A percentile compares a stretch with the other conserved stretches of the same genome.
Conservation (phyloP, 176 grass and related monocot genomes). For the Canna indica region DNA sequence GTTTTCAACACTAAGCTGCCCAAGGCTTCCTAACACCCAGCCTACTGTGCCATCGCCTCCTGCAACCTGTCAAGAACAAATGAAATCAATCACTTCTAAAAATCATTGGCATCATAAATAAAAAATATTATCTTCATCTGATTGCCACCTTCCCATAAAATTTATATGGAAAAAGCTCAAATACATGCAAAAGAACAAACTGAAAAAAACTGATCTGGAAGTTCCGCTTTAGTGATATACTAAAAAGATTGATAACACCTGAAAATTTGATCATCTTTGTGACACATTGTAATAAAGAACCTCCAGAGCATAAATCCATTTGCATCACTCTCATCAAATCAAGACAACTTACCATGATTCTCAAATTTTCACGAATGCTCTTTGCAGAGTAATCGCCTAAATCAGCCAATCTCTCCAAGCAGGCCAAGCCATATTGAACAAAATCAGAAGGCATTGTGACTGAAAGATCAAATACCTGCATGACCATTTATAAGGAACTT, state of each 20-base stretch:
- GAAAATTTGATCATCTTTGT: background rate
- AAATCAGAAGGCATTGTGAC: slow-evolving; percentile 16
- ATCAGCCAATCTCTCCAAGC: slow-evolving; percentile 25
- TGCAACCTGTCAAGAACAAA: slow-evolving; percentile 12
- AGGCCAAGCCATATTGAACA: slow-evolving; percentile 17
- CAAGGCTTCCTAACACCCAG: slow-evolving; percentile 7
- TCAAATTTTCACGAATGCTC: slow-evolving; percentile 17
- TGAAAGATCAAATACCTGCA: slow-evolving; percentile 26
- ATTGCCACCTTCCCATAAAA: background rate
- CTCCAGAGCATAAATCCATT: background rate
- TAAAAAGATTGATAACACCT: background rate
- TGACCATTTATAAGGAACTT: background rate
- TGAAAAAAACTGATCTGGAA: background rate
- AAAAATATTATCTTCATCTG: background rate
- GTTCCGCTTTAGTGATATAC: background rate
- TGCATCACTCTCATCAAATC: background rate
- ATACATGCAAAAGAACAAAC: background rate
- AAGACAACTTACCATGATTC: slow-evolving; percentile 15
- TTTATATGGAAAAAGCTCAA: background rate
- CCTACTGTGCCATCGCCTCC: slow-evolving; percentile 19
- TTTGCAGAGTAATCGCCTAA: slow-evolving; percentile 18
- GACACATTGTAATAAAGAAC: background rate
- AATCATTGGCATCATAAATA: background rate
- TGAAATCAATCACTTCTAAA: background rate
- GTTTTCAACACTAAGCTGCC: slow-evolving; percentile 4